Base-by-base conservation (phyloP, 163 green algal genomes). In the Chloroidium sp. region DNA sequence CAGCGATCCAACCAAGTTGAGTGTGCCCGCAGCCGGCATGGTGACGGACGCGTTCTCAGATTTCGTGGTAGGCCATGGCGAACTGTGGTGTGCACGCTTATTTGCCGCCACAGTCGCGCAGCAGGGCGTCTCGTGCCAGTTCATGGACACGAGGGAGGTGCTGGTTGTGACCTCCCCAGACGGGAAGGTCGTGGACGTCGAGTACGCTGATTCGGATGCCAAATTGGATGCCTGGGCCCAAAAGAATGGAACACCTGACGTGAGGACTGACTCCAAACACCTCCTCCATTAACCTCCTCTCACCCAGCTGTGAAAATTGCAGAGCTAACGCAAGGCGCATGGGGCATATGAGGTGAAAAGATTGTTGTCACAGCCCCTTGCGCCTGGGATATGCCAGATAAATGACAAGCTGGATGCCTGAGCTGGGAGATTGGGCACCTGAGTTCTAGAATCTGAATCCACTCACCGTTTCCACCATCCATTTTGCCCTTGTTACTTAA, bases 11-110 rank as follows among this genome's bases (percentile, higher is more conserved):
- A 36, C 36, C 36, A 36, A 36, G 36, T 36, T 36, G 10, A 64
- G 8, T 75, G 2, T 36, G 36, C 36, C 36, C 60, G 77, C 90
- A 95, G 93, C 93, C 13, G 94, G 94, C 59, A 94, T 94, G 81
- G 90, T 92, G 59, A 97, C 93, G 1, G 93, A 98, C 1, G 87
- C 92, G 0, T 98, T 98, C 89, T 91, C 91, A 1, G 96, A 99
- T 85, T 98, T 95, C 86, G 93, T 99, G 61, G 95, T 98, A 57
- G 96, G 96, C 10, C 96, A 99, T 79, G 96, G 96, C 59, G 96
- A 99, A 89, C 90, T 99, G 6, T 99, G 96, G 96, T 95, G 87
- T 68, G 94, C 94, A 14, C 88, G 90, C 79, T 90, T 99, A 60
- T 90, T 95, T 57, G 82, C 93, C 0, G 88, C 92, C 1, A 87